Conservation (phyloP, 1,284 basidiomycete genomes). For the Tylopilus sp. region DNA sequence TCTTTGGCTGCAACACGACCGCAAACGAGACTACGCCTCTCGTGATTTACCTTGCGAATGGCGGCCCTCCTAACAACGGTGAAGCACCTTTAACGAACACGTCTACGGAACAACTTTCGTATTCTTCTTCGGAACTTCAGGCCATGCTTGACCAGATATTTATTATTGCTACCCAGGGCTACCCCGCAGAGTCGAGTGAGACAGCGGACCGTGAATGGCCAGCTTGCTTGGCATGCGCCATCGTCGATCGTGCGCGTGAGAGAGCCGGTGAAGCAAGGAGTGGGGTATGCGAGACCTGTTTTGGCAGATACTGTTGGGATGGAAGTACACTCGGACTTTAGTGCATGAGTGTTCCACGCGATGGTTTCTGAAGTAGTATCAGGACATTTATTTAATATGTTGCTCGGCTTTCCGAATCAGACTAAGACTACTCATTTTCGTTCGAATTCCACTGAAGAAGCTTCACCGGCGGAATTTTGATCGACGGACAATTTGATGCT, state of each 20-base stretch:
- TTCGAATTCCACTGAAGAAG: background rate
- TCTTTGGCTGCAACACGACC: slow-evolving; percentile 55
- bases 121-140: slow-evolving; percentile 44
- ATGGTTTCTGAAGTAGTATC: background rate
- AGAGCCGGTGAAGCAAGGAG: slow-evolving; percentile 40
- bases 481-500: background rate
- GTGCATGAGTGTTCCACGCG: background rate
- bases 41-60: slow-evolving; percentile 55
- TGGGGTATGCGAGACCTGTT: slow-evolving; percentile 53
- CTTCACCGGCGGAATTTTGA: background rate
- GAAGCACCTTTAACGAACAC: slow-evolving; percentile 54
- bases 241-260: slow-evolving; percentile 53
- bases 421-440: too few relatives aligned
- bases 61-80: slow-evolving; percentile 53
- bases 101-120: slow-evolving; percentile 47
- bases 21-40: slow-evolving; percentile 42
- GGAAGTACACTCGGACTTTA: slow-evolving; percentile 16
- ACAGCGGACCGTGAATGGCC: slow-evolving; percentile 52
- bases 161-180: slow-evolving; percentile 54
- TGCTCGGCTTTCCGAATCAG: too few relatives aligned
- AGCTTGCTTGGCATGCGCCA: slow-evolving; percentile 56
- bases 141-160: slow-evolving; percentile 55
- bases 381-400: background rate
- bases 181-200: slow-evolving; percentile 23
- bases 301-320: slow-evolving; percentile 54